Conservation (phyloP, 257 asterid species). For the Gynochthodes officinalis region DNA sequence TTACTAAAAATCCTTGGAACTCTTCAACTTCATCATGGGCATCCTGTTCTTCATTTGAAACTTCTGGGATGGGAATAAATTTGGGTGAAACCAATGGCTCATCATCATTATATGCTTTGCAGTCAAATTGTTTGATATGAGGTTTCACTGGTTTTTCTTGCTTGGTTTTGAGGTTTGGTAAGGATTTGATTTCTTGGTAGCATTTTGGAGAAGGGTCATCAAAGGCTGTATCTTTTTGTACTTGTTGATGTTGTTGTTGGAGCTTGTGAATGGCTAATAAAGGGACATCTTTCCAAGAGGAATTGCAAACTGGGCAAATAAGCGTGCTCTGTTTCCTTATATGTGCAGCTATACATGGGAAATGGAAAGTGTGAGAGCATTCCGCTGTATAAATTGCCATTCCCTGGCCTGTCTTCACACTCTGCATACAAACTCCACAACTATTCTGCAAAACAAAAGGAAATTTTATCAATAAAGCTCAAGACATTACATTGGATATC, state of each 20-base stretch:
- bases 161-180: conserved; percentile 12
- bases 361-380: conserved; percentile 83
- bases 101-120: conserved; percentile 53
- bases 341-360: conserved; percentile 74
- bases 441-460: conserved; percentile 46
- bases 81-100: conserved; percentile 57
- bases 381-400: conserved; percentile 91
- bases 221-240: background rate
- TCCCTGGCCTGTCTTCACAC: conserved; percentile 71
- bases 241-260: conserved; percentile 15
- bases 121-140: conserved; percentile 6
- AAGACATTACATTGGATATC: too few species aligned
- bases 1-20: conserved; percentile 71
- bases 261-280: conserved; percentile 52
- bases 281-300: conserved; percentile 75
- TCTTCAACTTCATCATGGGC: conserved; percentile 40
- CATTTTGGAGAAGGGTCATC: background rate
- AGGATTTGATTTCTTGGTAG: background rate
- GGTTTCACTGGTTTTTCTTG: conserved; percentile 7
- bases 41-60: conserved; percentile 20
- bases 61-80: conserved; percentile 37
- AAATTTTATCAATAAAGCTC: background rate
- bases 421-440: conserved; percentile 83
- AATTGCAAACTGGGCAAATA: conserved; percentile 72
- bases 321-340: conserved; percentile 46